Base-by-base conservation (phyloP, 108 stramenopile genomes). In the Discostella stelligeroides region DNA sequence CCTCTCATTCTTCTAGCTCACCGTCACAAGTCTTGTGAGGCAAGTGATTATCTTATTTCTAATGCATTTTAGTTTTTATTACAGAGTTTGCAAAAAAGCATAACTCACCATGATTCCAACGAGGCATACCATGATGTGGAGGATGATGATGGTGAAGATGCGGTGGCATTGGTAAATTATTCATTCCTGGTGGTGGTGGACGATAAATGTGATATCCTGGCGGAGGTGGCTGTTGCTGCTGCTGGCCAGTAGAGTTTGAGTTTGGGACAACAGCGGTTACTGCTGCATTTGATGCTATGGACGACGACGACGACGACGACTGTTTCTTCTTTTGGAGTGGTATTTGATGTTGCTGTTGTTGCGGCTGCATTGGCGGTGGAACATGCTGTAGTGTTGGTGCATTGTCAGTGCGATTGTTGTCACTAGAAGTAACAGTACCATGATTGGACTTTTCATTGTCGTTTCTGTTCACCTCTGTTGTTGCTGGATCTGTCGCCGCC, bases 51-150 rank as follows among this genome's bases (percentile, higher is more conserved):
- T n/a, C n/a, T n/a, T n/a, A n/a, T n/a, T n/a, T n/a, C n/a, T n/a
- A n/a, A n/a, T n/a, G n/a, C n/a, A n/a, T n/a, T n/a, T n/a, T n/a
- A n/a, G n/a, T n/a, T n/a, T n/a, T n/a, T n/a, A n/a, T n/a, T n/a
- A n/a, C n/a, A 2, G 20, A 50, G 1, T n/a, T 8, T 20, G 24
- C 7, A 24, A 20, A 24, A 50, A 1, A 17, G 2, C 49, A 24
- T 23, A 51, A 27, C 51, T 51, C 51, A 51, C 51, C 51, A 27
- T 51, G 51, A 51, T 51, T 51, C 51, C 51, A 51, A 23, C 51
- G 8, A 11, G 51, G 24, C 17, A 51, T 13, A 23, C 20, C 51
- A 27, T 51, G 51, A n/a, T n/a, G n/a, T n/a, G n/a, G n/a, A n/a
- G n/a, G n/a, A n/a, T n/a, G n/a, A n/a, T n/a, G n/a, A n/a, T n/a